A percentile compares a stretch with the other conserved stretches of the same genome.
Evolutionary conservation across 352 stramenopile species (phyloP).

Genomic region (Phytopythium boreale): DNA sequence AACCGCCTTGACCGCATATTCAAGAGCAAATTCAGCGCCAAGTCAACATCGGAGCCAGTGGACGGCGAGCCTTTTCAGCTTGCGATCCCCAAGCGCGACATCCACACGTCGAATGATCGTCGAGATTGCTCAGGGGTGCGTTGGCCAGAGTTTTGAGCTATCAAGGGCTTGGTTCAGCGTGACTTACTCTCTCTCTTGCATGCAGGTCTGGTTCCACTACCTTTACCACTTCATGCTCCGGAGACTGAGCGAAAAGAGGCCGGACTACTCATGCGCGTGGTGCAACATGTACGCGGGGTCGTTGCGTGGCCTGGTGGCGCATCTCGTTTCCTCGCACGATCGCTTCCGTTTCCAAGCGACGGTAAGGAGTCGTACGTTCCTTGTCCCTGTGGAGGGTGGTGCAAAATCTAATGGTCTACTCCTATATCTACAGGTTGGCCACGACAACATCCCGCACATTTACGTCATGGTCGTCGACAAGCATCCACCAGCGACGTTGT

Average conservation of each 20-base stretch:
- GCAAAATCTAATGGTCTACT: not conserved
- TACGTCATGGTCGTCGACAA: constrained; percentile 65
- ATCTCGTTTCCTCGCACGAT: constrained; percentile 76
- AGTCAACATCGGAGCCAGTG: constrained; percentile 13
- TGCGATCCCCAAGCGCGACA: constrained; percentile 35
- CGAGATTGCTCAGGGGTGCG: constrained; percentile 30
- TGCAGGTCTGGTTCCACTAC: constrained; percentile 81
- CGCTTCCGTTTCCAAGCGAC: constrained; percentile 77
- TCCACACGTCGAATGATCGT: constrained; percentile 8
- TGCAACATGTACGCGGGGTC: constrained; percentile 82
- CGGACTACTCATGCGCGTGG: constrained; percentile 77
- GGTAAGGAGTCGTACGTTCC: constrained; percentile 18
- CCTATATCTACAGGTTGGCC: constrained; percentile 35
- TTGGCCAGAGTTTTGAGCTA: not conserved
- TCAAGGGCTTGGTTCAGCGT: not conserved
- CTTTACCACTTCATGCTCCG: constrained; percentile 81
- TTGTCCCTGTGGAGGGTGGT: not conserved
- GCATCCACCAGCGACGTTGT: constrained; percentile 12
- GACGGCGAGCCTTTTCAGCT: constrained; percentile 27
- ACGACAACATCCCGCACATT: constrained; percentile 81
- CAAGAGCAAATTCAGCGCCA: constrained; percentile 29
- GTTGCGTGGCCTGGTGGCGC: constrained; percentile 62
- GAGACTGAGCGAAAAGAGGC: constrained; percentile 79
- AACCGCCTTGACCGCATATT: constrained; percentile 37
- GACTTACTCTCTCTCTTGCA: not conserved